Conservation (phyloP, 2,329 filamentous ascomycete species). For the Trichophyton mentagrophytes region DNA sequence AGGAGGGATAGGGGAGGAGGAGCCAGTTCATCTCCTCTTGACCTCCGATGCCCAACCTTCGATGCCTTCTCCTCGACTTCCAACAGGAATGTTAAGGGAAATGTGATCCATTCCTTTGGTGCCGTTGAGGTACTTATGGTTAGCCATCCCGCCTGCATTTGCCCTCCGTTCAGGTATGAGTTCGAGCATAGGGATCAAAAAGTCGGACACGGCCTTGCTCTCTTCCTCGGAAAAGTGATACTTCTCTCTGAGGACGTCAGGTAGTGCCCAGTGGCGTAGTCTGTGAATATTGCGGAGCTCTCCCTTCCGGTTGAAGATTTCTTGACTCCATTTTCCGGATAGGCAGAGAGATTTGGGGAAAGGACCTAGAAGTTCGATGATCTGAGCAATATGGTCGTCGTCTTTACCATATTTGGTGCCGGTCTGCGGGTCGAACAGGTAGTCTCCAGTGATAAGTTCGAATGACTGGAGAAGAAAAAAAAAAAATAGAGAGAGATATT, state of each 20-base stretch:
- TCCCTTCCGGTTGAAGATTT: slow-evolving; percentile 96
- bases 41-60: slow-evolving; percentile 87
- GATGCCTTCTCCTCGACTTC: slow-evolving; percentile 78
- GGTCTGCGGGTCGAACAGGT: slow-evolving; percentile 95
- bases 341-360: slow-evolving; percentile 89
- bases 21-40: slow-evolving; percentile 52
- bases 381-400: slow-evolving; percentile 97
- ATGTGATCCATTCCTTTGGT: slow-evolving; percentile 79
- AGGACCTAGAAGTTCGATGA: slow-evolving; percentile 87
- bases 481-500: too few species aligned
- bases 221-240: slow-evolving; percentile 88
- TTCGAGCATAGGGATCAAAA: slow-evolving; percentile 83
- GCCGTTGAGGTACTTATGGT: slow-evolving; percentile 68
- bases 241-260: slow-evolving; percentile 88
- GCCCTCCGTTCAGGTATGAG: slow-evolving; percentile 76
- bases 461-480: slow-evolving; percentile 36
- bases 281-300: slow-evolving; percentile 96
- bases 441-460: slow-evolving; percentile 94
- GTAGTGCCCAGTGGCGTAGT: slow-evolving; percentile 85
- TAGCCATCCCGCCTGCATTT: slow-evolving; percentile 91
- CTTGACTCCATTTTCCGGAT: slow-evolving; percentile 91
- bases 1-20: too few species aligned
- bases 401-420: slow-evolving; percentile 99
- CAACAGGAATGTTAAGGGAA: slow-evolving; percentile 62
- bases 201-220: slow-evolving; percentile 62